Evolutionary conservation across 768 basidiomycete species (phyloP).

Genomic region (Mycena galericulata): DNA sequence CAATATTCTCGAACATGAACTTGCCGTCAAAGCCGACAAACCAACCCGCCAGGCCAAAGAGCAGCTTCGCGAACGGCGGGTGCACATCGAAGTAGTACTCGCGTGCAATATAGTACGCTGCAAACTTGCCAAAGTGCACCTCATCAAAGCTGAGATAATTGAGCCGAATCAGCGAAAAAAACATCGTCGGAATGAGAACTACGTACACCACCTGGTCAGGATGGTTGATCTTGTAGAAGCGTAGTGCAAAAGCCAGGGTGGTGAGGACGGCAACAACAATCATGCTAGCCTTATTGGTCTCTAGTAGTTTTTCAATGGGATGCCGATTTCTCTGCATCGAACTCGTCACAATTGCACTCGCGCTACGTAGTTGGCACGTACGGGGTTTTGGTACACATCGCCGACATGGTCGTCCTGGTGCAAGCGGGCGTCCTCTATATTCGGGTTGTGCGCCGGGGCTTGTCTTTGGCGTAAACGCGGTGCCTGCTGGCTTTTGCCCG

Average conservation of each 20-base stretch:
- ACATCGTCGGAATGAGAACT: slow-evolving; percentile 4
- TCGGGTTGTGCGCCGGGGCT: background rate
- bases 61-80: slow-evolving; percentile 95
- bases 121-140: slow-evolving; percentile 99
- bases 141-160: slow-evolving; percentile 83
- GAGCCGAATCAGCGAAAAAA: slow-evolving; percentile 9
- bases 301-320: slow-evolving; percentile 69
- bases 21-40: slow-evolving; percentile 95
- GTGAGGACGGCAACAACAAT: slow-evolving; percentile 75
- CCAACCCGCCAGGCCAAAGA: slow-evolving; percentile 96
- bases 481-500: slow-evolving; percentile 28
- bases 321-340: slow-evolving; percentile 64
- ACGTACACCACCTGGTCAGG: slow-evolving; percentile 95
- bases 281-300: slow-evolving; percentile 72
- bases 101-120: slow-evolving; percentile 90
- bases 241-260: slow-evolving; percentile 80
- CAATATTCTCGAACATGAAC: slow-evolving; percentile 95
- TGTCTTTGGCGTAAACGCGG: slow-evolving; percentile 34
- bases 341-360: background rate
- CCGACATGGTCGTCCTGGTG: slow-evolving; percentile 30
- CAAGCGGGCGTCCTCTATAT: slow-evolving; percentile 32
- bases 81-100: slow-evolving; percentile 99
- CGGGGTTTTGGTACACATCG: slow-evolving; percentile 32
- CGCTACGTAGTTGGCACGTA: slow-evolving; percentile 14
- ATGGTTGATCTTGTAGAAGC: slow-evolving; percentile 95